phyloP scores from a whole-genome alignment of 2,329 filamentous ascomycete species.

The Peltaster fructicola region DNA sequence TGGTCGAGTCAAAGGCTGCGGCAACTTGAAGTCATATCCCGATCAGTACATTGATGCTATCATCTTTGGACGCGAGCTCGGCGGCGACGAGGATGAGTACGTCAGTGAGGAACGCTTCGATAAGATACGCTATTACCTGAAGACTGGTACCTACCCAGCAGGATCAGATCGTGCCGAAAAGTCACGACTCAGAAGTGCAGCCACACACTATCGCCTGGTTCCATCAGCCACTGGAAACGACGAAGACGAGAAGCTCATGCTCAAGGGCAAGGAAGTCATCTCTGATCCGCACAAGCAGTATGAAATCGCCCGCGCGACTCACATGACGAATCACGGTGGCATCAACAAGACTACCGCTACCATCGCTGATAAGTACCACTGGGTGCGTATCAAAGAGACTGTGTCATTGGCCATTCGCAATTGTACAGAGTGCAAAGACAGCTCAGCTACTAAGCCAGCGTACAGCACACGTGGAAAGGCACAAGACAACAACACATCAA shows the following conservation, averaged over 20 bases:
- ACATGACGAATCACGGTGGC: conserved; percentile 63
- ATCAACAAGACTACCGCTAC: conserved; percentile 97
- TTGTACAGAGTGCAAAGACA: conserved; percentile 79
- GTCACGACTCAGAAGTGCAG: conserved; percentile 78
- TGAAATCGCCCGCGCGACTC: conserved; percentile 65
- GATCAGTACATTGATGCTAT: conserved; percentile 32
- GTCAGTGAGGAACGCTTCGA: conserved; percentile 94
- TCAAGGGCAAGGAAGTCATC: conserved; percentile 95
- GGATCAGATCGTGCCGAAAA: conserved; percentile 92
- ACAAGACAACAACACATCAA: conserved; percentile 1
- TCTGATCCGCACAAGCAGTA: conserved; percentile 79
- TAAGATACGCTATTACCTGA: conserved; percentile 95
- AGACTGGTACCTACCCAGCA: conserved; percentile 80
- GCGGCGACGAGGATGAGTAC: conserved; percentile 55
- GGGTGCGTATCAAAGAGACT: conserved; percentile 95
- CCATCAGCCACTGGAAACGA: conserved; percentile 28
- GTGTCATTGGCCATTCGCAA: conserved; percentile 88
- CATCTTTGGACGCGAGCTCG: conserved; percentile 43
- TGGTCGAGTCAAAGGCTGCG: conserved; percentile 48
- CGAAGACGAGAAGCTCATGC: conserved; percentile 72
- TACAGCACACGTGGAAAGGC: conserved; percentile 1
- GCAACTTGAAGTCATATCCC: conserved; percentile 31
- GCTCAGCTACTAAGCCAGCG: conserved; percentile 27
- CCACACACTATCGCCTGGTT: conserved; percentile 80
- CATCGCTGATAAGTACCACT: conserved; percentile 88